Base-by-base conservation (phyloP, 2,329 filamentous ascomycete species). In the Cytospora leucostoma region DNA sequence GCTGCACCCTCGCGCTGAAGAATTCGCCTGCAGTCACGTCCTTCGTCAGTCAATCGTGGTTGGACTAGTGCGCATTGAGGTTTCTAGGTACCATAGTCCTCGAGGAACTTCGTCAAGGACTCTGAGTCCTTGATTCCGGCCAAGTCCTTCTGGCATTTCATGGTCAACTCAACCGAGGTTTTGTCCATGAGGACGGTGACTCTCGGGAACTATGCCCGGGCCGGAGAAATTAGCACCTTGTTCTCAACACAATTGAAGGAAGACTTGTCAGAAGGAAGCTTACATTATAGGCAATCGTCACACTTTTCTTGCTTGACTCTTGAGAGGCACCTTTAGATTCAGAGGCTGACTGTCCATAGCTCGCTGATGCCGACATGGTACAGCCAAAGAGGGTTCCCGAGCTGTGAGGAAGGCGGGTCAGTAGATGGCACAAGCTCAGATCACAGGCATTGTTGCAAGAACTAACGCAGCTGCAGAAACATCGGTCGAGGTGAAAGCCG, bases 391-490 rank as follows among this genome's bases (percentile, higher is more conserved):
- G 47, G n/a, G 13, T 50, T 50, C 47, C 47, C 3, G 47, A 50
- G 19, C 47, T 50, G 47, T 40, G 38, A 40, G 17, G 17, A 17
- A 12, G 17, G 12, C 38, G 38, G 3, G 5, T 40, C 3, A 40
- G 38, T 4, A 27, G 2, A 40, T 5, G 17, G 12, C 38, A 40
- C 12, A 17, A 40, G 3, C 11, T 17, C 17, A 40, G 12, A 12
- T 40, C 38, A 40, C 11, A 40, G 17, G 38, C 11, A 40, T 40
- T 40, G 11, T 2, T 40, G 17, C 6, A 5, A 40, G 3, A 12
- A 50, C 47, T 50, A n/a, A 50, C 47, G 47, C 47, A 50, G 47
- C 47, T 50, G 47, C 47, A 10, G 47, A 50, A 21, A 50, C 47
- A 50, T 50, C 47, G 7, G 47, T 50, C 8, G 47, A 50, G 19